phyloP scores from a whole-genome alignment of 139 green algal species.

The Trebouxia sp. region DNA sequence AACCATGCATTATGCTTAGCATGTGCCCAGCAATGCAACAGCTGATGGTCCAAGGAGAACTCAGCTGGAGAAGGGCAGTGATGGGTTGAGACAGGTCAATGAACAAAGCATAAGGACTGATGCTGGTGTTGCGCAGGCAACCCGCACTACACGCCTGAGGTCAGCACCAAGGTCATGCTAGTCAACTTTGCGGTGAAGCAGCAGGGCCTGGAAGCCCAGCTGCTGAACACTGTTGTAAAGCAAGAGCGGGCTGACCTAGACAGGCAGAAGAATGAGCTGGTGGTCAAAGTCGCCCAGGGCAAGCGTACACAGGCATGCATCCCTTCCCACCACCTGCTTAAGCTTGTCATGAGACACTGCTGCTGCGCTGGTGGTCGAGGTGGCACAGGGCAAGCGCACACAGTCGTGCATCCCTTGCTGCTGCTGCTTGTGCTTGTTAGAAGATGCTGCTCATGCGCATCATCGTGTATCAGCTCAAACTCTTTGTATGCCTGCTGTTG shows the following conservation, averaged over 20 bases:
- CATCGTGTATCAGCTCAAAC: too few relatives aligned
- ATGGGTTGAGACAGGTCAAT: too few relatives aligned
- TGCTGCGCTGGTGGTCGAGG: slow-evolving; percentile 88
- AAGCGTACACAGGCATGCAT: slow-evolving; percentile 65
- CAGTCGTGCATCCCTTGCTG: slow-evolving; percentile 46
- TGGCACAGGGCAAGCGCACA: slow-evolving; percentile 74
- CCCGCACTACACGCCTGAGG: slow-evolving; percentile 86
- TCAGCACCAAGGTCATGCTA: slow-evolving; percentile 80
- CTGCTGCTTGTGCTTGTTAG: too few relatives aligned
- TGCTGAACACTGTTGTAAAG: slow-evolving; percentile 79
- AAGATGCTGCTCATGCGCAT: too few relatives aligned
- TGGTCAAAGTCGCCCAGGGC: slow-evolving; percentile 78
- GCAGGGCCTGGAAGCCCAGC: slow-evolving; percentile 82
- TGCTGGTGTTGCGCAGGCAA: slow-evolving; percentile 46
- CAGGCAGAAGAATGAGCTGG: slow-evolving; percentile 89
- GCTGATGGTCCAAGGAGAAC: too few relatives aligned
- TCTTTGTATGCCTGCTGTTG: too few relatives aligned
- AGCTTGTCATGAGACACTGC: too few relatives aligned
- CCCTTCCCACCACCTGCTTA: too few relatives aligned
- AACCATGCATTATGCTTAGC: too few relatives aligned
- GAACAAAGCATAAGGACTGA: background rate
- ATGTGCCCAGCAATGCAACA: too few relatives aligned
- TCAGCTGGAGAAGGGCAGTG: too few relatives aligned
- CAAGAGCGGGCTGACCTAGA: slow-evolving; percentile 81
- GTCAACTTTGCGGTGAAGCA: slow-evolving; percentile 85